Percentiles rank a stretch among this genome's conserved stretches.
Evolutionary conservation across 257 asterid genomes (phyloP).

Genomic region (Echites panduratus): DNA sequence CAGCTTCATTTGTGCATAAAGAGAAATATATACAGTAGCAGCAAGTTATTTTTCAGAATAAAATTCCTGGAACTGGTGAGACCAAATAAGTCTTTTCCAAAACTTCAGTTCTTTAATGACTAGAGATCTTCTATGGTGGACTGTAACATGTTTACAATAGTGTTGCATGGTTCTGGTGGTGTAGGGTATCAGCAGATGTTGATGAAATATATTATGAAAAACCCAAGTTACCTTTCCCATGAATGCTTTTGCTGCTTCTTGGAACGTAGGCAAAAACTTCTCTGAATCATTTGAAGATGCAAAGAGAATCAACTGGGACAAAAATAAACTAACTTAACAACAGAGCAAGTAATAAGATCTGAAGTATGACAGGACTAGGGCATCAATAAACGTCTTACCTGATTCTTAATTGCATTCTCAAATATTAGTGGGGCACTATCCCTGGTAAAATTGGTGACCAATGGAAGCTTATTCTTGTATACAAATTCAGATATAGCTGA

Average conservation of each 20-base stretch:
- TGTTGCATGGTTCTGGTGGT: too few species aligned
- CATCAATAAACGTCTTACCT: slow-evolving; percentile 38
- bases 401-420: slow-evolving; percentile 92
- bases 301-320: slow-evolving; percentile 71
- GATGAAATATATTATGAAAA: not conserved
- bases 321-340: slow-evolving; percentile 15
- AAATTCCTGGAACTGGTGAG: not conserved
- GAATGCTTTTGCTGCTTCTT: slow-evolving; percentile 80
- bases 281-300: slow-evolving; percentile 56
- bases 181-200: not conserved
- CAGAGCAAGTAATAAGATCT: slow-evolving; percentile 1
- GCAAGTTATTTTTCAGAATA: not conserved
- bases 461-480: slow-evolving; percentile 73
- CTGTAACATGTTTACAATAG: not conserved
- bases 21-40: not conserved
- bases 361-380: not conserved
- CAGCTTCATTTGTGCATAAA: not conserved
- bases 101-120: not conserved
- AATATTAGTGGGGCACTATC: slow-evolving; percentile 70
- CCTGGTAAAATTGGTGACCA: slow-evolving; percentile 65
- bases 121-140: not conserved
- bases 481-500: slow-evolving; percentile 79
- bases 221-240: slow-evolving; percentile 72
- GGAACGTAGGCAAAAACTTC: slow-evolving; percentile 53
- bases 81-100: not conserved